A percentile compares a stretch with the other conserved stretches of the same genome.
Evolutionary conservation across 768 basidiomycete genomes (phyloP).

Genomic region (Saitozyma podzolica): DNA sequence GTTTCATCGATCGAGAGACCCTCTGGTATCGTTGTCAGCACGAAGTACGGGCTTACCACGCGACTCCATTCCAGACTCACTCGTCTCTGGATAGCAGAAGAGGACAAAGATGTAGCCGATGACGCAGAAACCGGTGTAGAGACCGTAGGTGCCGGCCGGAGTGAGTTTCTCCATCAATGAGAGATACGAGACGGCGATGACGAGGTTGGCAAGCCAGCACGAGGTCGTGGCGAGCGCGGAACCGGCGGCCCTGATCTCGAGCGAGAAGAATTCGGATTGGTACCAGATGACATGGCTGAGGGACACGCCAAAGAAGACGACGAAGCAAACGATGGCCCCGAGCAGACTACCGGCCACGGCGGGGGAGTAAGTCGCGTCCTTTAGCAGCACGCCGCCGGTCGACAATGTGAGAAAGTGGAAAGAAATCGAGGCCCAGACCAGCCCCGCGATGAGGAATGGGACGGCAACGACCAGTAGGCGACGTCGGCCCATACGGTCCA

Average conservation of each 20-base stretch:
- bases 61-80: not conserved
- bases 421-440: too few species aligned
- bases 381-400: too few species aligned
- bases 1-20: conserved; percentile 18
- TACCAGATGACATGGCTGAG: conserved; percentile 20
- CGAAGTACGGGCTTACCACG: not conserved
- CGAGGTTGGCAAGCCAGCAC: not conserved
- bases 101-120: conserved; percentile 18
- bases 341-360: conserved; percentile 14
- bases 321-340: conserved; percentile 20
- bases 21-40: not conserved
- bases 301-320: conserved; percentile 14
- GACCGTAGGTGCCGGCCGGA: conserved; percentile 20
- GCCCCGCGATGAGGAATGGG: too few species aligned
- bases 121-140: conserved; percentile 15
- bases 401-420: too few species aligned
- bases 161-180: conserved; percentile 20
- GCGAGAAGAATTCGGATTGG: conserved; percentile 19
- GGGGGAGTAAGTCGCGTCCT: not conserved
- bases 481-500: too few species aligned
- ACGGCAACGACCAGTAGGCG: too few species aligned
- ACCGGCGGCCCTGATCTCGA: conserved; percentile 26
- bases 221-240: conserved; percentile 14
- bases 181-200: conserved; percentile 25
- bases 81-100: conserved; percentile 30